These are phyloP conservation scores for Actinidia chinensis DNA, from an alignment of 179 eudicot genomes.

Conservation along the genomic window DNA sequence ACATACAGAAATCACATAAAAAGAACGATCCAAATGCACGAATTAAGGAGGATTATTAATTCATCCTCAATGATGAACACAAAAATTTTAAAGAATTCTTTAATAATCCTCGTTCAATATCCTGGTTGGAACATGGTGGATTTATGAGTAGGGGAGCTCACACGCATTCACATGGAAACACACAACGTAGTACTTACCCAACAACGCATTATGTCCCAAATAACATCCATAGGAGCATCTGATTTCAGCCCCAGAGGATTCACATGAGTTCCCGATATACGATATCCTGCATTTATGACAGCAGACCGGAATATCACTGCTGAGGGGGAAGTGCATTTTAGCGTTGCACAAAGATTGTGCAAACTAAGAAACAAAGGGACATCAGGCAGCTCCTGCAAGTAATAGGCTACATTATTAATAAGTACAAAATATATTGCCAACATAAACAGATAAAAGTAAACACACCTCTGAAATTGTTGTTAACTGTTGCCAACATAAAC, in stretches of 20 bases:
- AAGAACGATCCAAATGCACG: not conserved
- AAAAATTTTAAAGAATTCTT: not conserved
- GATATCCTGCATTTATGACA: conserved; percentile 93
- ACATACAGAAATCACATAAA: not conserved
- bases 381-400: conserved; percentile 85
- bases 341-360: conserved; percentile 87
- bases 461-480: too few relatives aligned
- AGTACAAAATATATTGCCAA: not conserved
- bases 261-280: conserved; percentile 90
- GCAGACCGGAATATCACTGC: conserved; percentile 93
- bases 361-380: conserved; percentile 82
- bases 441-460: too few relatives aligned
- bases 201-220: conserved; percentile 98
- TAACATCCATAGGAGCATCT: conserved; percentile 95
- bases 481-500: not conserved
- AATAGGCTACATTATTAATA: conserved; percentile 2
- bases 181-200: conserved; percentile 54
- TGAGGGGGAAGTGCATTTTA: conserved; percentile 94
- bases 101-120: not conserved
- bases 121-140: not conserved
- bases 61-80: not conserved
- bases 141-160: not conserved
- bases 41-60: not conserved
- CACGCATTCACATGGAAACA: not conserved
- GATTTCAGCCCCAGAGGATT: conserved; percentile 82